These are phyloP conservation scores for Setaria italica DNA, from an alignment of 202 grass and related monocot genomes.

Conservation along the genomic window DNA sequence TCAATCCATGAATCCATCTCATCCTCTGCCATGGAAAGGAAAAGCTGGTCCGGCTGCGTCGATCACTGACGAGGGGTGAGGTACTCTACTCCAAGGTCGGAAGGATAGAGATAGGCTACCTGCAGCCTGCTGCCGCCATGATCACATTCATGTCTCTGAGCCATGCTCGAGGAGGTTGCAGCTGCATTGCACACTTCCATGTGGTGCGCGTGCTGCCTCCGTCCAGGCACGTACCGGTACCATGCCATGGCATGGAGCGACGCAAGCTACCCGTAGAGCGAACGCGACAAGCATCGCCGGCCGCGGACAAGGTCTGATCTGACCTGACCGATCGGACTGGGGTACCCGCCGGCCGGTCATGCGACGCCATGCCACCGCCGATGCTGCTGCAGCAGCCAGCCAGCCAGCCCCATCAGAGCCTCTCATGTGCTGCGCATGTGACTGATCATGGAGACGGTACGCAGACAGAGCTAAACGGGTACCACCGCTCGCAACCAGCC, in stretches of 20 bases:
- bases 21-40: conserved; percentile 25
- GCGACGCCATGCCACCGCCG: conserved; percentile 15
- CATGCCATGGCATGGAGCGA: neutral
- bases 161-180: neutral
- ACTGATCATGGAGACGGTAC: conserved; percentile 9
- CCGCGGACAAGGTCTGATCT: neutral
- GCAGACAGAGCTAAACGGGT: conserved; percentile 35
- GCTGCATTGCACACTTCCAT: neutral
- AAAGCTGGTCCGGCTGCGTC: conserved; percentile 21
- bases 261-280: neutral
- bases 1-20: neutral
- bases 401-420: neutral
- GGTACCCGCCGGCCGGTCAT: neutral
- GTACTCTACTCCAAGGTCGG: neutral
- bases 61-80: neutral
- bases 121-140: neutral
- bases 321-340: neutral
- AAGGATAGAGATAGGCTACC: neutral
- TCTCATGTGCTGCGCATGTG: conserved; percentile 52
- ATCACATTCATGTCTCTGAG: neutral
- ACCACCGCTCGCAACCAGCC: neutral
- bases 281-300: neutral
- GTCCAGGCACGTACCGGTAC: neutral
- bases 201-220: neutral
- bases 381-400: neutral